phyloP scores from a whole-genome alignment of 495 filamentous ascomycete genomes.

The Neurospora tetrasperma region DNA sequence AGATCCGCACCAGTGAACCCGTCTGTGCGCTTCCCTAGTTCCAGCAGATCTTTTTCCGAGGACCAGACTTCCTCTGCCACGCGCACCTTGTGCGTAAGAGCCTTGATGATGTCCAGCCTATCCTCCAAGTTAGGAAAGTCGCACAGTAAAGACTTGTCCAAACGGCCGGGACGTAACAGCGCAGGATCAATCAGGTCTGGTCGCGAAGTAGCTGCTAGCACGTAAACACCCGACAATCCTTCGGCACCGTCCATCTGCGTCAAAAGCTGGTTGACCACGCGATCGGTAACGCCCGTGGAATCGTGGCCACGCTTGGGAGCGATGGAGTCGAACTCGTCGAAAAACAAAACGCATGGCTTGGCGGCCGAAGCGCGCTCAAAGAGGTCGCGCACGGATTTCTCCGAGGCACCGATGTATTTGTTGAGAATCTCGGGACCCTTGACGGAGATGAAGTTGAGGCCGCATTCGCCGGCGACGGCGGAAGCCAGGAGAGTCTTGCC shows the following conservation, averaged over 20 bases:
- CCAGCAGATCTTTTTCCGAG: conserved; percentile 39
- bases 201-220: conserved; percentile 81
- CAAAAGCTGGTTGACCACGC: conserved; percentile 95
- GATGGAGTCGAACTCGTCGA: conserved; percentile 96
- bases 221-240: conserved; percentile 87
- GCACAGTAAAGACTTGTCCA: conserved; percentile 87
- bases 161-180: conserved; percentile 72
- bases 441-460: conserved; percentile 94
- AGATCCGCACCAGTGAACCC: conserved; percentile 95
- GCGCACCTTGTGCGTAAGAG: conserved; percentile 68
- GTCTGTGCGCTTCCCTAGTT: conserved; percentile 68
- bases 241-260: conserved; percentile 99
- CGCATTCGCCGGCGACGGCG: conserved; percentile 91
- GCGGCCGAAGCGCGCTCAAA: conserved; percentile 89
- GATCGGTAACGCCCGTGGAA: conserved; percentile 89
- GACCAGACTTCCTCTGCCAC: conserved; percentile 51
- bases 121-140: conserved; percentile 73
- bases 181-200: conserved; percentile 95
- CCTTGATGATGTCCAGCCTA: conserved; percentile 74
- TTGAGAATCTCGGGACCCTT: conserved; percentile 97
- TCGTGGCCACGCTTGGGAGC: conserved; percentile 96
- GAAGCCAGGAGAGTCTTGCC: conserved; percentile 91
- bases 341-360: conserved; percentile 86
- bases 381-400: conserved; percentile 88
- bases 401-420: conserved; percentile 94